These are phyloP conservation scores for Lasiodiplodia citricola DNA, from an alignment of 2,329 filamentous ascomycete species.

Conservation along the genomic window DNA sequence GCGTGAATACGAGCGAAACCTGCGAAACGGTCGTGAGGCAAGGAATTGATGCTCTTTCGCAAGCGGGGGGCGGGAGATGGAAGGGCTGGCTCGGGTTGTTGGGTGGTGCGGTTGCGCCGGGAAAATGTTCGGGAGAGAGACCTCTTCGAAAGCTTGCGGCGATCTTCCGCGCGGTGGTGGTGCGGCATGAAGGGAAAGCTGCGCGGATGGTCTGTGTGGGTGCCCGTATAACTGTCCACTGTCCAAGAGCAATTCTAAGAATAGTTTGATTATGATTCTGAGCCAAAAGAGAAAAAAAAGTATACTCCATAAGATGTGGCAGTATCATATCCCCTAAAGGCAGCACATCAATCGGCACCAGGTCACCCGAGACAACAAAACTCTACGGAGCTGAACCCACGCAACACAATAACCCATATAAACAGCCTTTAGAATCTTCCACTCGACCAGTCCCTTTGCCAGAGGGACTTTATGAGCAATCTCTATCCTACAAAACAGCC, in stretches of 20 bases:
- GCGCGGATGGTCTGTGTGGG: neutral
- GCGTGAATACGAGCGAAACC: too few relatives aligned
- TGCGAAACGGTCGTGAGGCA: neutral
- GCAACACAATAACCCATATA: neutral
- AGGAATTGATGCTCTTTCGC: neutral
- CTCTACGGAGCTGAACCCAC: neutral
- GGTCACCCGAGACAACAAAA: neutral
- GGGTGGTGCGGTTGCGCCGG: neutral
- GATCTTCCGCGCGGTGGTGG: conserved; percentile 17
- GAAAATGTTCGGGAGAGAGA: conserved; percentile 4
- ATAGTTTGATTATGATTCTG: too few relatives aligned
- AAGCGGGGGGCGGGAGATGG: neutral
- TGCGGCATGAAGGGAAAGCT: conserved; percentile 10
- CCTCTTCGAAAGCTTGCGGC: conserved; percentile 8
- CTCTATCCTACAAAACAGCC: conserved; percentile 18
- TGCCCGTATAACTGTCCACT: neutral
- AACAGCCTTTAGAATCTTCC: neutral
- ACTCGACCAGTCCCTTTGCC: neutral
- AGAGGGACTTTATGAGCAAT: conserved; percentile 13
- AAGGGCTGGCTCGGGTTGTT: neutral
- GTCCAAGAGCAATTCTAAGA: too few relatives aligned
- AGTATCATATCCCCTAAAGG: neutral
- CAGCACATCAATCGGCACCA: too few relatives aligned
- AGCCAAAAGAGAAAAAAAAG: too few relatives aligned
- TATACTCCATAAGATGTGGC: too few relatives aligned